phyloP scores from a whole-genome alignment of 2,329 filamentous ascomycete species.

The Scedosporium dehoogii region DNA sequence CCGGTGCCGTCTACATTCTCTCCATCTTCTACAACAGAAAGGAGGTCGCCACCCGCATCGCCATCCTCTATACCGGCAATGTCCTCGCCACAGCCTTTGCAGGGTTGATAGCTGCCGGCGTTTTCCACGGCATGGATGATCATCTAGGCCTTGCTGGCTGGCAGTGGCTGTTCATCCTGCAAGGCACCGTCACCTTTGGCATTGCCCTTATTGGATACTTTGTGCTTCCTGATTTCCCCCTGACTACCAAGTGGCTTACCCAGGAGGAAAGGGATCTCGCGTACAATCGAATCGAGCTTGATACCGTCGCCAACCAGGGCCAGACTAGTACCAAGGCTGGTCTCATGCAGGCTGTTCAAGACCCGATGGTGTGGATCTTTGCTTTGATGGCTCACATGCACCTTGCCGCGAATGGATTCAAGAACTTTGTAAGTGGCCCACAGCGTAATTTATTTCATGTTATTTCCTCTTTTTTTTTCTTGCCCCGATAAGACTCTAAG shows the following conservation, averaged over 20 bases:
- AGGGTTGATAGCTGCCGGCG: conserved; percentile 52
- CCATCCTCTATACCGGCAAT: conserved; percentile 49
- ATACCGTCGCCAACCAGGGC: conserved; percentile 20
- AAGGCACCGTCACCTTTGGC: conserved; percentile 39
- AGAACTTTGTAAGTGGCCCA: conserved; percentile 22
- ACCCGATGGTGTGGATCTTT: conserved; percentile 35
- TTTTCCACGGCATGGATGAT: conserved; percentile 49
- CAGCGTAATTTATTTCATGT: no score
- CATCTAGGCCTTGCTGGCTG: conserved; percentile 47
- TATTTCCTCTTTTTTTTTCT: background rate
- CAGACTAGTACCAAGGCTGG: conserved; percentile 15
- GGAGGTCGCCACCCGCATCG: conserved; percentile 53
- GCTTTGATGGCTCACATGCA: conserved; percentile 40
- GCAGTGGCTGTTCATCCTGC: conserved; percentile 61
- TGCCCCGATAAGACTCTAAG: background rate
- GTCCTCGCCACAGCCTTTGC: conserved; percentile 60
- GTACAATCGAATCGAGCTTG: conserved; percentile 29
- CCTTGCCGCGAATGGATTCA: conserved; percentile 34
- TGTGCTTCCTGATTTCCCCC: conserved; percentile 31
- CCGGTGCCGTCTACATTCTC: conserved; percentile 25
- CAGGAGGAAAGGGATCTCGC: conserved; percentile 37
- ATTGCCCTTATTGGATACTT: conserved; percentile 22
- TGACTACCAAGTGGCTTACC: conserved; percentile 34
- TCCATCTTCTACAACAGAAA: conserved; percentile 49
- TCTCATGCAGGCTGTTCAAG: conserved; percentile 25